Percentiles rank a stretch among this genome's conserved stretches.
These are phyloP conservation scores for Mallotus japonicus DNA, from an alignment of 441 rosid genomes.

Conservation along the genomic window DNA sequence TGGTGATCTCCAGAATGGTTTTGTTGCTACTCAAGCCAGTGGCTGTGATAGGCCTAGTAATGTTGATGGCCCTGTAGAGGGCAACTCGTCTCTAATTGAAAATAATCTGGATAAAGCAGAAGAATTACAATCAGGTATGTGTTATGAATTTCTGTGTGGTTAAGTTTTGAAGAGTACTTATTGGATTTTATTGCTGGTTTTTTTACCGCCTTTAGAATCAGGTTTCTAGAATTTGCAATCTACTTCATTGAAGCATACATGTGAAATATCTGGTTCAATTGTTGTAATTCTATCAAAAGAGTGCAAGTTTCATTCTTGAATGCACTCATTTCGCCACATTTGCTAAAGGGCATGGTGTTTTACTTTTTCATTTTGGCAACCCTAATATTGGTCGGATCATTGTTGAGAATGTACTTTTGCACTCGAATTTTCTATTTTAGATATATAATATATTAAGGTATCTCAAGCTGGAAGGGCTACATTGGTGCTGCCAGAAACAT, in stretches of 20 bases:
- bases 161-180: constrained; percentile 1
- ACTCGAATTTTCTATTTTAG: too few relatives aligned
- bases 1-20: constrained; percentile 43
- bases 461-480: neutral
- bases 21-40: constrained; percentile 40
- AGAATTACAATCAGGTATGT: constrained; percentile 61
- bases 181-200: neutral
- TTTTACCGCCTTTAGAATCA: neutral
- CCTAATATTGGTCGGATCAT: neutral
- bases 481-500: neutral
- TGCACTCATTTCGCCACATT: neutral
- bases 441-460: neutral
- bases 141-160: neutral
- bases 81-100: constrained; percentile 42
- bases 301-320: neutral
- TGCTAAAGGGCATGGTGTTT: neutral
- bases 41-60: constrained; percentile 46
- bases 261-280: neutral
- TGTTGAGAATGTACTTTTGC: neutral
- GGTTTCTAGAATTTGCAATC: neutral
- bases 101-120: constrained; percentile 56
- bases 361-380: neutral
- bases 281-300: neutral
- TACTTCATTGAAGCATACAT: neutral
- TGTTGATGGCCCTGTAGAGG: constrained; percentile 46